Base-by-base conservation (phyloP, 441 rosid genomes). In the Mallotus repandus region DNA sequence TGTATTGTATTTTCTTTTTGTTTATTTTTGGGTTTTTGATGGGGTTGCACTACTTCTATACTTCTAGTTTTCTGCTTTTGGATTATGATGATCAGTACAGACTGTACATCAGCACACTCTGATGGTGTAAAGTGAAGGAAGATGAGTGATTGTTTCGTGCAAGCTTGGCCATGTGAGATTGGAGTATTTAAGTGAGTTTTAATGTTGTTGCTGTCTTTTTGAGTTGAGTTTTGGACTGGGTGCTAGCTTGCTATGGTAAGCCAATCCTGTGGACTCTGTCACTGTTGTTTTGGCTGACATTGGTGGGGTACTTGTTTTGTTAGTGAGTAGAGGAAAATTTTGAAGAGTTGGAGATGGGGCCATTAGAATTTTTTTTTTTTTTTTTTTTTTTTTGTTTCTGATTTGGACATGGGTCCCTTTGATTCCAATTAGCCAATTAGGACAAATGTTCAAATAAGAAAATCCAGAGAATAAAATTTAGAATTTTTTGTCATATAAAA, bases 81-180 rank as follows among this genome's bases (percentile, higher is more conserved):
- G 49, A 45, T 58, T 76, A 50, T 25, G 72, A 76, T 66, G 72
- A 76, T 66, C 64, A 14, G 50, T 29, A 60, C 76, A 66, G 76
- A 60, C 53, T 60, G 73, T 60, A 75, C 9, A 16, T 63, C 2
- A 10, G n/a, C 22, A 18, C 49, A 22, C 50, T 14, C 53, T 29
- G 63, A 13, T 13, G 59, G 68, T 56, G 70, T 65, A 74, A 75
- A 68, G 68, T 29, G 68, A 25, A 71, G 66, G 19, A 11, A 55
- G 25, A 4, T 12, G 6, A 60, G 18, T 19, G 5, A 19, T 55
- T 7, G 48, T 68, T 25, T 5, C 0, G 11, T 38, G 53, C 12
- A 7, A 4, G 12, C 35, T 7, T 0, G 6, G 13, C 5, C 4
- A 15, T 1, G 9, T 64, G 50, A 63, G 61, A 61, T 19, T 55